Percentiles rank a stretch among this genome's conserved stretches.
These are phyloP conservation scores for Globisporangium iwayamae DNA, from an alignment of 352 stramenopile species.

Conservation along the genomic window DNA sequence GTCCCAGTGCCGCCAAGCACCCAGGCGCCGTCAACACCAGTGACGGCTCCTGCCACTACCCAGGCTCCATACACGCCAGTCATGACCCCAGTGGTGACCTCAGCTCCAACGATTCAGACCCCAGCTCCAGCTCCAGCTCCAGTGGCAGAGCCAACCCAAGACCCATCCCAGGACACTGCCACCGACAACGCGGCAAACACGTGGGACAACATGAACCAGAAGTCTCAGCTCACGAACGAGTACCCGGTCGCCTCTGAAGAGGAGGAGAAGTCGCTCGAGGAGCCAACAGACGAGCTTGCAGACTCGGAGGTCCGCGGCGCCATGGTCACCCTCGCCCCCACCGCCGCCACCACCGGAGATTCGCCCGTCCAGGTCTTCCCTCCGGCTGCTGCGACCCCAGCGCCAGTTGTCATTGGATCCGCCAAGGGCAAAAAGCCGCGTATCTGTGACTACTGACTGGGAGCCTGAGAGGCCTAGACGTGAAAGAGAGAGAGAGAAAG, in stretches of 20 bases:
- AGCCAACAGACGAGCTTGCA: not conserved
- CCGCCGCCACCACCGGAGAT: not conserved
- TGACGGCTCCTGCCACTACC: not conserved
- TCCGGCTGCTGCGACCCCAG: not conserved
- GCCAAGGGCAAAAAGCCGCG: not conserved
- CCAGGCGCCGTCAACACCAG: not conserved
- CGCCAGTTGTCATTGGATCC: not conserved
- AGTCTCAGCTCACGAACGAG: not conserved
- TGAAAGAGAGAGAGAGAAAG: too few relatives aligned
- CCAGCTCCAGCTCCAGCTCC: slow-evolving; percentile 5
- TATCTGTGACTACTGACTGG: slow-evolving; percentile 11
- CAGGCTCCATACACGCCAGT: not conserved
- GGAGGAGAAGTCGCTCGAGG: not conserved
- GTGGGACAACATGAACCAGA: slow-evolving; percentile 18
- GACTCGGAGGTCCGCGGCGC: not conserved
- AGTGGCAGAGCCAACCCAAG: slow-evolving; percentile 6
- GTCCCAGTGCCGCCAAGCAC: slow-evolving; percentile 2
- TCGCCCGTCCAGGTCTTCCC: not conserved
- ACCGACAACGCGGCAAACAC: not conserved
- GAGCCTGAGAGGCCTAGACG: not conserved
- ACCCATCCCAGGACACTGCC: slow-evolving; percentile 1
- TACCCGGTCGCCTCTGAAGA: not conserved
- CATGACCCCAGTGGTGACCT: not conserved
- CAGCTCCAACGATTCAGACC: not conserved
- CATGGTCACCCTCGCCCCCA: not conserved